phyloP scores from a whole-genome alignment of 352 stramenopile species.

The Halophytophthora batemanensis region DNA sequence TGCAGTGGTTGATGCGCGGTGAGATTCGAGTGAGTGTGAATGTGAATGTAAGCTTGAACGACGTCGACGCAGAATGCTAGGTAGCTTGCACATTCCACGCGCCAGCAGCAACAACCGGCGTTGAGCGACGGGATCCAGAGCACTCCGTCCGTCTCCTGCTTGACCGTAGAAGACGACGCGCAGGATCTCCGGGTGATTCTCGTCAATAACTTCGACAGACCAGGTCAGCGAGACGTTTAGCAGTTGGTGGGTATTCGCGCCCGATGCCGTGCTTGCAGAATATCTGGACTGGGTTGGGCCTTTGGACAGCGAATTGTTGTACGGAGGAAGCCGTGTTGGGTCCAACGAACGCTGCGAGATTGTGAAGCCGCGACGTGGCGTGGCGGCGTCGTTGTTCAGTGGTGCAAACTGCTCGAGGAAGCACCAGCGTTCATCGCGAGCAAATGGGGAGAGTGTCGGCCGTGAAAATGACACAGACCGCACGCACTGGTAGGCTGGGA shows the following conservation, averaged over 20 bases:
- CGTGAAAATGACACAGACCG: constrained; percentile 32
- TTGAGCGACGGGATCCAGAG: not conserved
- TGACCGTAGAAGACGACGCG: constrained; percentile 16
- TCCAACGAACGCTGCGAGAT: constrained; percentile 26
- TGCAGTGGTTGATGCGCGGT: constrained; percentile 5
- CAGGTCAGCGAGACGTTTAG: constrained; percentile 12
- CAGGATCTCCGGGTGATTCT: constrained; percentile 8
- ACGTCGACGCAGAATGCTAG: constrained; percentile 11
- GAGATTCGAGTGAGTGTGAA: constrained; percentile 1
- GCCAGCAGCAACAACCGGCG: constrained; percentile 13
- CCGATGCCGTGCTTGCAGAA: constrained; percentile 7
- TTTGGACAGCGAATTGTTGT: constrained; percentile 12
- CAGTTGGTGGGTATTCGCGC: constrained; percentile 11
- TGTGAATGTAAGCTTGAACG: constrained; percentile 8
- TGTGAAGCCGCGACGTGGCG: constrained; percentile 15
- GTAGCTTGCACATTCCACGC: constrained; percentile 13
- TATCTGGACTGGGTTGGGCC: constrained; percentile 8
- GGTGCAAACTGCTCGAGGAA: constrained; percentile 19
- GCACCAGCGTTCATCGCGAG: constrained; percentile 27
- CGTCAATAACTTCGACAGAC: constrained; percentile 10
- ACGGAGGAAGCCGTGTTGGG: constrained; percentile 15
- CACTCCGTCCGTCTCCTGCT: not conserved
- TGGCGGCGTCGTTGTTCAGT: not conserved
- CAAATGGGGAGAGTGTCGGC: constrained; percentile 21
- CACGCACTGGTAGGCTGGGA: constrained; percentile 16